A percentile compares a stretch with the other conserved stretches of the same genome.
These are phyloP conservation scores for Russula dissimulans DNA, from an alignment of 768 basidiomycete species.

Conservation along the genomic window DNA sequence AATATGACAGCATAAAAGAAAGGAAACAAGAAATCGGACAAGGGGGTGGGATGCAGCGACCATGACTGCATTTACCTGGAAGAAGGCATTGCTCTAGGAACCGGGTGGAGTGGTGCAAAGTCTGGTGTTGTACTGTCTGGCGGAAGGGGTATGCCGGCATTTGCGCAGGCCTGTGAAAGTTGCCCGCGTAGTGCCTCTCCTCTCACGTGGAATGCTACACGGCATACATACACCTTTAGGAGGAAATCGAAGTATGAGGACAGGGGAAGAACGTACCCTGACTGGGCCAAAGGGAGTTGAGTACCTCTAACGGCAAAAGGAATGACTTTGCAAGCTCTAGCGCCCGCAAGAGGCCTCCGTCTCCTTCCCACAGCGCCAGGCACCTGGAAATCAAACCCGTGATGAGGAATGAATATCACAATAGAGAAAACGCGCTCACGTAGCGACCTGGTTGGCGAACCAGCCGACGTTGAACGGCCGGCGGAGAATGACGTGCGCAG, in stretches of 20 bases:
- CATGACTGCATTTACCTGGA: background rate
- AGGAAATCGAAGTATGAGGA: background rate
- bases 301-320: slow-evolving; percentile 51
- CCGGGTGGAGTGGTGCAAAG: background rate
- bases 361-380: slow-evolving; percentile 55
- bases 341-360: slow-evolving; percentile 46
- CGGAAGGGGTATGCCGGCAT: slow-evolving; percentile 21
- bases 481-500: slow-evolving; percentile 50
- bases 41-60: too few relatives aligned
- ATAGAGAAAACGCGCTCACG: slow-evolving; percentile 32
- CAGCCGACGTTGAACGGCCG: slow-evolving; percentile 27
- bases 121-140: slow-evolving; percentile 4
- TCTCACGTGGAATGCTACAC: slow-evolving; percentile 20
- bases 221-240: background rate
- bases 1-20: background rate
- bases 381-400: slow-evolving; percentile 34
- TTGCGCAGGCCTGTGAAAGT: slow-evolving; percentile 22
- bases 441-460: slow-evolving; percentile 54
- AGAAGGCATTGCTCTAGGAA: background rate
- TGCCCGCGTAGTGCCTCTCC: slow-evolving; percentile 22
- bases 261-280: background rate
- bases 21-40: background rate
- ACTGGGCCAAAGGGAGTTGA: slow-evolving; percentile 64
- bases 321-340: slow-evolving; percentile 60
- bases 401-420: background rate